Base-by-base conservation (phyloP, 352 stramenopile species). In the Globisporangium takayamanum region DNA sequence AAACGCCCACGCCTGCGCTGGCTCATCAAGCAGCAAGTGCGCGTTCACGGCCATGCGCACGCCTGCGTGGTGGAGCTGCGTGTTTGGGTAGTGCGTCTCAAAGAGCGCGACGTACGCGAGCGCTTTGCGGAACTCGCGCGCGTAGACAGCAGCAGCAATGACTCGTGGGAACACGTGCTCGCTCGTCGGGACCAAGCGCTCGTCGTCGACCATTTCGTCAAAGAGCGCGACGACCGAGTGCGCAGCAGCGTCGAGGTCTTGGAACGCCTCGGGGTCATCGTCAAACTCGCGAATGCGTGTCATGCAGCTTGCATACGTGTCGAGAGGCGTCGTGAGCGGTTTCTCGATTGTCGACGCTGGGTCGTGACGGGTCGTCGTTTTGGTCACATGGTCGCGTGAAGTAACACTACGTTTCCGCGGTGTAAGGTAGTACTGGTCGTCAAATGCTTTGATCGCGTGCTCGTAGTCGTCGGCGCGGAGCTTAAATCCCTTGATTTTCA, bases 401-500 rank as follows among this genome's bases (percentile, higher is more conserved):
- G 28, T 5, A 33, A 5, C 28, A 33, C 37, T 16, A 41, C 33
- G 33, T 8, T 12, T 51, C 2, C 52, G 39, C 16, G 36, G 53
- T 5, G 28, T 69, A 39, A 76, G 30, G 51, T 71, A 87, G 49
- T 86, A 88, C 7, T 63, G 48, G 22, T 64, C 55, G 53, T 89
- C 80, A 37, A 82, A 77, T 25, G 76, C 53, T 25, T 68, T 65
- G 45, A 85, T 77, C 20, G 75, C 77, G 36, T 69, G 67, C 47
- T 80, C 41, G 59, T 87, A 88, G 59, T 88, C 77, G 0, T 69
- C 63, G 2, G 59, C 56, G 50, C 80, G 77, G 46, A 88, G 46
- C 49, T 82, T 84, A 59, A 79, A 88, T 12, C 80, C 77, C 45
- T 89, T 87, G 45, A 87, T 54, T 53, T 81, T 80, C 77, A 88